A percentile compares a stretch with the other conserved stretches of the same genome.
Evolutionary conservation across 1,284 basidiomycete genomes (phyloP).

Genomic region (Lignosus rhinocerotis): DNA sequence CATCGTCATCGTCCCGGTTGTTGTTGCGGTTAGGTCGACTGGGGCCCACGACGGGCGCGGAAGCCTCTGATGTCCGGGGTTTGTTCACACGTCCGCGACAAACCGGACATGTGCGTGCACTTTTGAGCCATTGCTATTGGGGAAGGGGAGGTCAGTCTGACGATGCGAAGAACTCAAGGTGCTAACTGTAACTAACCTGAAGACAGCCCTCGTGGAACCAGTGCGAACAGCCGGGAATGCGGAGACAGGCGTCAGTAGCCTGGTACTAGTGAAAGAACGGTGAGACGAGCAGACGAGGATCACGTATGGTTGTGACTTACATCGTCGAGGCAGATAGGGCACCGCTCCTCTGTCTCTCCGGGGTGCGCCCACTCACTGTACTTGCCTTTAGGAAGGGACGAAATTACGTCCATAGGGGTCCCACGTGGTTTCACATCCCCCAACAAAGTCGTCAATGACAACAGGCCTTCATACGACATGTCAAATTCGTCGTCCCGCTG

Average conservation of each 20-base stretch:
- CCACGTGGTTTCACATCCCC: slow-evolving; percentile 65
- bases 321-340: slow-evolving; percentile 80
- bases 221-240: slow-evolving; percentile 67
- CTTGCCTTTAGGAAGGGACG: slow-evolving; percentile 54
- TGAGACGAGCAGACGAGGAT: slow-evolving; percentile 10
- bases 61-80: background rate
- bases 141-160: background rate
- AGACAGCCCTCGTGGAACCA: slow-evolving; percentile 77
- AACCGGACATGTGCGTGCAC: slow-evolving; percentile 31
- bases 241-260: slow-evolving; percentile 55
- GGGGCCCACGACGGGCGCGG: slow-evolving; percentile 11
- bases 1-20: slow-evolving; percentile 1
- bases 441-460: slow-evolving; percentile 55
- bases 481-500: slow-evolving; percentile 76
- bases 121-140: slow-evolving; percentile 32
- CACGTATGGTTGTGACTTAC: slow-evolving; percentile 44
- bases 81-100: slow-evolving; percentile 27
- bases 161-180: background rate
- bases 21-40: slow-evolving; percentile 1
- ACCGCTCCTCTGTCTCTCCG: slow-evolving; percentile 63
- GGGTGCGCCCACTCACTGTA: slow-evolving; percentile 67
- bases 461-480: slow-evolving; percentile 64
- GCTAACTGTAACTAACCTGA: slow-evolving; percentile 45
- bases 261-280: slow-evolving; percentile 49
- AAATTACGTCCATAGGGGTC: slow-evolving; percentile 60